Conservation (phyloP, 106 monocot species). For the Phalaenopsis aphrodite region DNA sequence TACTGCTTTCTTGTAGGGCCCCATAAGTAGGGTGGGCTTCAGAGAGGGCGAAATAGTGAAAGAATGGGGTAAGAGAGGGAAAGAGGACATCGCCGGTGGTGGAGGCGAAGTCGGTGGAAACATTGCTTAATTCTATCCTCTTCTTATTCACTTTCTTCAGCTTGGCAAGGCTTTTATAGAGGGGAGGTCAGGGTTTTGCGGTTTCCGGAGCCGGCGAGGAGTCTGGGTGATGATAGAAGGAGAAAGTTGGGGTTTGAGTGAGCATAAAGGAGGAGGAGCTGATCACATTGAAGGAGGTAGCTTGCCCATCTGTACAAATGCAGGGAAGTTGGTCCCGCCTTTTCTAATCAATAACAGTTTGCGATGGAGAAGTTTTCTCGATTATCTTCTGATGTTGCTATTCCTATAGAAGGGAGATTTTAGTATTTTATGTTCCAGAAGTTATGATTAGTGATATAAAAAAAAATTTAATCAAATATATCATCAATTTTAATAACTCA, state of each 20-base stretch:
- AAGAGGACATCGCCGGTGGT: not conserved
- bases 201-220: not conserved
- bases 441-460: no score
- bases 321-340: not conserved
- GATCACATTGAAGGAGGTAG: constrained; percentile 38
- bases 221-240: not conserved
- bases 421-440: no score
- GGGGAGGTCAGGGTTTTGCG: not conserved
- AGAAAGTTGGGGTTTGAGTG: constrained; percentile 13
- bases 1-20: no score
- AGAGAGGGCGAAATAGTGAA: constrained; percentile 33
- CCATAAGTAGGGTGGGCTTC: not conserved
- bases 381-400: no score
- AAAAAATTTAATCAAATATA: no score
- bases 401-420: no score
- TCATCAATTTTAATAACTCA: no score
- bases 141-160: constrained; percentile 9
- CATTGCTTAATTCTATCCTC: not conserved
- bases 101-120: no score
- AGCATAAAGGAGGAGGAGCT: constrained; percentile 8
- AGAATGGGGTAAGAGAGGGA: constrained; percentile 13
- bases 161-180: constrained; percentile 5
- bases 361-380: no score
- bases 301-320: constrained; percentile 25
- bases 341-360: not conserved